Evolutionary conservation across 352 stramenopile species (phyloP), one percentile per base, ranked within the genome.

Genomic region (Globisporangium parvum): DNA sequence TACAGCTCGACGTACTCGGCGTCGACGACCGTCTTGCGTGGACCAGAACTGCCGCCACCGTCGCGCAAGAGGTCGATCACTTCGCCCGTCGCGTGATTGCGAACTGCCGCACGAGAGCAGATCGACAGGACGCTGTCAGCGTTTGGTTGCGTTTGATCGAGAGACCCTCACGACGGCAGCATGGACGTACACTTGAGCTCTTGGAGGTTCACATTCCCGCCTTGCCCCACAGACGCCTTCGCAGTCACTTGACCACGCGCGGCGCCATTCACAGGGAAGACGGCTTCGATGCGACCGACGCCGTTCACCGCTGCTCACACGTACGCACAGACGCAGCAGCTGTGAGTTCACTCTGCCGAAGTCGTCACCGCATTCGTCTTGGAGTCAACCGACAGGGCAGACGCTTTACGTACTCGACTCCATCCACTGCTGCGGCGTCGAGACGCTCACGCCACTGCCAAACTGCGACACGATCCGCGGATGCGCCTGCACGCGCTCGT

Each of bases 1-100:
- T 84, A 67, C 4, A 86, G 46, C 18, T 91, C 76, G 21, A 88
- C 75, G 48, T 87, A 91, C 52, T 91, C 80, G 24, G 80, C 80
- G 57, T 91, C 80, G 9, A 91, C 69, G 24, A 91, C 60, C 11
- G 66, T 86, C 70, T 85, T 88, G 23, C 69, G 63, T 31, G 57
- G 57, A 0, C 71, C 67, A 10, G 63, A 47, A 24, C 15, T 21
- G 4, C 63, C 35, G 3, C 65, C 67, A 24, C 60, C 56, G 53
- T 86, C 73, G 21, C 71, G 75, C 53, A 91, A 53, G 40, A 91
- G 55, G 66, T 91, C 80, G 18, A 88, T 85, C 51, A 80, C 66
- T 51, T 88, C 67, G 20, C 77, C 76, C 2, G 76, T 86, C 48
- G 67, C 63, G 24, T 59, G 53, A 42, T 88, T 87, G 53, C 57